Evolutionary conservation across 805 yeast genomes (phyloP), one percentile per base, ranked within the genome.

Genomic region (Wickerhamiella domercqiae): DNA sequence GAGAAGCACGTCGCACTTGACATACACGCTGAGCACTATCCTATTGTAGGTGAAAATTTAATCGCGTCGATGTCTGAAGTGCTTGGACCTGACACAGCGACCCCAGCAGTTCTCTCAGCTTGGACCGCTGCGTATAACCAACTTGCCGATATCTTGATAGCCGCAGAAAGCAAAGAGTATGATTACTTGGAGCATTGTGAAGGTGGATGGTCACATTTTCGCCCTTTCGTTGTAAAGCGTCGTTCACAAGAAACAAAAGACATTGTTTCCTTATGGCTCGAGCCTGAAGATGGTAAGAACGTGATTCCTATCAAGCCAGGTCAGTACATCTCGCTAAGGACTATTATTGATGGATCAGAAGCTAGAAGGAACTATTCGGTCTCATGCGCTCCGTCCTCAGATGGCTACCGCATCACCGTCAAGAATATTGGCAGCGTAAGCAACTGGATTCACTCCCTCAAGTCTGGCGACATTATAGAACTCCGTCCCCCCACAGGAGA

Each of bases 121-220:
- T 78, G 83, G 81, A 60, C 63, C 18, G 65, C 60, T 30, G 84
- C 86, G 4, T 77, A 78, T 52, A 68, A 66, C 26, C 70, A 67
- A 40, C 61, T 77, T 43, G 84, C 84, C 4, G 65, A 71, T 39
- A 53, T 72, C 7, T 61, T 77, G 44, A 77, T 78, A 44, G 54
- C 61, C 29, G 66, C 69, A 16, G 86, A 77, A 55, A 55, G 55
- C 36, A 56, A 55, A 3, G 51, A 63, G 46, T 77, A 76, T 50
- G 44, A 53, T 18, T 45, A 50, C 13, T 57, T 56, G 31, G 50
- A 43, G 35, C 36, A 44, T 9, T 47, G 54, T 22, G 48, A 54
- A n/a, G 64, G 56, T 1, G 66, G 64, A 4, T 77, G 84, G 86
- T 44, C 54, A n/a, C 78, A 71, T 1, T 73, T 71, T 61, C 65